Conservation (phyloP, 495 filamentous ascomycete species). For the Penicillium ochrochloron region DNA sequence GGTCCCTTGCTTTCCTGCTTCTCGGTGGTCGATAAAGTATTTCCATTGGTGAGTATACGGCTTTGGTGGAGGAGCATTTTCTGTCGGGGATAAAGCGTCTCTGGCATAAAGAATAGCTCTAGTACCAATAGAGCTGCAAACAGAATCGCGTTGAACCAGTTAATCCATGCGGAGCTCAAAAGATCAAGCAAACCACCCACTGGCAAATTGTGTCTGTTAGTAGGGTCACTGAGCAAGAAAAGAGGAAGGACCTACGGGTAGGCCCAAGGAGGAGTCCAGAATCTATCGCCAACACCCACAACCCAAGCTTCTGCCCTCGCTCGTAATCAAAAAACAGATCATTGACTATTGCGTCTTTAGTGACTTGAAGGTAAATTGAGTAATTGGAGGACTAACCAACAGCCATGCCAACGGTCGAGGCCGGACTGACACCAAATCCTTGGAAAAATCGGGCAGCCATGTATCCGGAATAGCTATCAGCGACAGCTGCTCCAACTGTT, state of each 20-base stretch:
- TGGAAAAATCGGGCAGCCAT: constrained; percentile 68
- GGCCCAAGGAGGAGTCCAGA: constrained; percentile 61
- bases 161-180: constrained; percentile 57
- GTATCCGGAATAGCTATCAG: constrained; percentile 52
- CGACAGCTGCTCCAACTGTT: constrained; percentile 56
- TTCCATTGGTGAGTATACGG: neutral
- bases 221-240: neutral
- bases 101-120: constrained; percentile 60
- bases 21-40: constrained; percentile 31
- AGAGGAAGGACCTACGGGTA: constrained; percentile 29
- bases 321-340: constrained; percentile 65
- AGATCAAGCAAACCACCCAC: constrained; percentile 62
- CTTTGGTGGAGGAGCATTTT: constrained; percentile 30
- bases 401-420: constrained; percentile 63
- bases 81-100: constrained; percentile 63
- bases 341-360: constrained; percentile 29
- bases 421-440: constrained; percentile 63
- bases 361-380: neutral
- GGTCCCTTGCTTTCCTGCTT: constrained; percentile 18
- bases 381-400: constrained; percentile 42
- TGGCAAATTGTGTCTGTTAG: constrained; percentile 14
- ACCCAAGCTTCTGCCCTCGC: constrained; percentile 62
- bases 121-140: constrained; percentile 55
- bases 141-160: constrained; percentile 63
- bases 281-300: constrained; percentile 66